Base-by-base conservation (phyloP, 2,329 filamentous ascomycete genomes). In the Diaporthe humulicola region DNA sequence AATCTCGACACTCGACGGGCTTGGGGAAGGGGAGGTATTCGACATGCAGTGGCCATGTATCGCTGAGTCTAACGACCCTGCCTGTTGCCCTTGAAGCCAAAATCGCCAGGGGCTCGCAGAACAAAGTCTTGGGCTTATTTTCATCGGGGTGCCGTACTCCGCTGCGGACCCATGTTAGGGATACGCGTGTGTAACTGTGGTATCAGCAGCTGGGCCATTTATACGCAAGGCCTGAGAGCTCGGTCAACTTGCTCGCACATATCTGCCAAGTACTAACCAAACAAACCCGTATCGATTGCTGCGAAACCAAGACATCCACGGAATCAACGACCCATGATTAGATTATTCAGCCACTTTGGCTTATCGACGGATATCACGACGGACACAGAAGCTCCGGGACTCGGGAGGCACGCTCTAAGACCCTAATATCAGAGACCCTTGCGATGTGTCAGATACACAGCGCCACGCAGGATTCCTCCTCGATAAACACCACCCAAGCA, bases 401-500 rank as follows among this genome's bases (percentile, higher is more conserved):
- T 8, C 36, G n/a, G 22, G 48, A 54, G 45, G 48, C n/a, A 54
- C 28, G 64, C 45, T 54, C 48, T 69, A 48, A 69, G 64, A 69
- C 64, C 33, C 14, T 54, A 54, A 69, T 69, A 69, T 45, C 33
- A n/a, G 15, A 69, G 14, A 69, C 64, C 64, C 64, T 28, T 54
- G 64, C 64, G 4, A 19, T 10, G 45, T 69, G 48, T 69, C 64
- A 69, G 64, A 40, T 69, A 69, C 48, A 54, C 33, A 54, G 48
- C 64, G 48, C 64, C 64, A 69, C 64, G 12, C 30, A 30, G 28
- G 40, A 54, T 40, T 28, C 15, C 33, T 40, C 28, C 64, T 54
- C 10, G 64, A 67, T 28, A 67, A 40, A 38, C 45, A 54, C 33
- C 7, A 28, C 64, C 33, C 48, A 40, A 2, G n/a, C 64, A 66